These are phyloP conservation scores for Mangifera indica DNA, from an alignment of 345 rosid genomes.

Conservation along the genomic window DNA sequence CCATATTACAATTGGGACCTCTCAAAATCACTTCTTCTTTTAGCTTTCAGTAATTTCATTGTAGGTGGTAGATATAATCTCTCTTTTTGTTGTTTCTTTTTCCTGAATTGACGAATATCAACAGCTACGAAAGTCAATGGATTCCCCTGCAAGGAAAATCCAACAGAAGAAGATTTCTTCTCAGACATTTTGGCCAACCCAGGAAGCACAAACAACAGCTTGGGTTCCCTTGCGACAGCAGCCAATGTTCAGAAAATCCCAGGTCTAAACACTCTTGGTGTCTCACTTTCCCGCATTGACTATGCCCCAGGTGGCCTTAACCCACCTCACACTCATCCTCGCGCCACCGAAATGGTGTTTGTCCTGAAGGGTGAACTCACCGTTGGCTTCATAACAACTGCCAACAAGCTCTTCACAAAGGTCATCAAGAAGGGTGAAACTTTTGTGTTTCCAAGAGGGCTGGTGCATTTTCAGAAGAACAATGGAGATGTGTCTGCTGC, in stretches of 20 bases:
- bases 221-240: no score
- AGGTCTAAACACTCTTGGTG: conserved; percentile 66
- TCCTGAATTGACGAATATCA: no score
- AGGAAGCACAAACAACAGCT: conserved; percentile 46
- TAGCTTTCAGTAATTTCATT: no score
- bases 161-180: conserved; percentile 48
- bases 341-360: conserved; percentile 55
- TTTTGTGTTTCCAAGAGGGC: conserved; percentile 60
- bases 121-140: conserved; percentile 58
- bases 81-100: no score
- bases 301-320: conserved; percentile 61
- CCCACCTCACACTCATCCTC: conserved; percentile 63
- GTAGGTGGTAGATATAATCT: no score
- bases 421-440: conserved; percentile 50
- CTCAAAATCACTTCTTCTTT: not conserved
- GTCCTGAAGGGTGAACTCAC: conserved; percentile 55
- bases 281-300: conserved; percentile 62
- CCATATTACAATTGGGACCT: not conserved
- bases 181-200: conserved; percentile 46
- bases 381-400: conserved; percentile 60
- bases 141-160: conserved; percentile 45
- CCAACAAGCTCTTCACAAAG: conserved; percentile 44
- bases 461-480: conserved; percentile 72
- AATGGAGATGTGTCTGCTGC: conserved; percentile 38
- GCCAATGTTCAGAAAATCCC: conserved; percentile 54